phyloP scores from a whole-genome alignment of 352 stramenopile genomes.

The Globisporangium nagaii region DNA sequence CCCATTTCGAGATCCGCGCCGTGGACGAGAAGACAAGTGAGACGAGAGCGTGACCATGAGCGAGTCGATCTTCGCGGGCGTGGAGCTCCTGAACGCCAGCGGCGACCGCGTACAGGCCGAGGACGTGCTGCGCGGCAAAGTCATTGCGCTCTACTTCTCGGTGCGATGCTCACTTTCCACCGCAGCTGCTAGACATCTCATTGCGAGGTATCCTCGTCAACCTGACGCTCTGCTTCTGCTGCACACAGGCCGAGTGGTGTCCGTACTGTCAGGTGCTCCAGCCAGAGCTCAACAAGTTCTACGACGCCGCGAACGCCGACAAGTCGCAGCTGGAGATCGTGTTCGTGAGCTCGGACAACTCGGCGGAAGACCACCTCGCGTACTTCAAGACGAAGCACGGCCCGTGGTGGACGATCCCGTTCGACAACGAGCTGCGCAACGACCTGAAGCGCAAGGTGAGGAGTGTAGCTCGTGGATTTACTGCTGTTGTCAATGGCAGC shows the following conservation, averaged over 20 bases:
- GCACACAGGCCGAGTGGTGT: slow-evolving; percentile 64
- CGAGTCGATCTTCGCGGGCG: slow-evolving; percentile 32
- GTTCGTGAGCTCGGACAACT: slow-evolving; percentile 70
- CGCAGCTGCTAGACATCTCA: not conserved
- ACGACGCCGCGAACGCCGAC: slow-evolving; percentile 32
- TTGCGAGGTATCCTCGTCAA: not conserved
- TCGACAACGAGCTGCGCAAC: slow-evolving; percentile 48
- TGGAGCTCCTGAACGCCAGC: slow-evolving; percentile 50
- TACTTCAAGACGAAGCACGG: slow-evolving; percentile 73
- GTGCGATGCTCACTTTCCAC: slow-evolving; percentile 21
- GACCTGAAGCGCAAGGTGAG: slow-evolving; percentile 59
- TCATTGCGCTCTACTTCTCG: slow-evolving; percentile 74
- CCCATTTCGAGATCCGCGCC: not conserved
- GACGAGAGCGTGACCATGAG: slow-evolving; percentile 34
- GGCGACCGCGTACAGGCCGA: slow-evolving; percentile 43
- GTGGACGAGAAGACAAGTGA: not conserved
- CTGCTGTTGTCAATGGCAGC: too few relatives aligned
- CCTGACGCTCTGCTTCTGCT: not conserved
- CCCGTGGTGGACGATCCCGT: slow-evolving; percentile 68
- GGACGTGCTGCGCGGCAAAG: slow-evolving; percentile 34
- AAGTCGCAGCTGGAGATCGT: slow-evolving; percentile 51
- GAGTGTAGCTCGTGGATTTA: not conserved
- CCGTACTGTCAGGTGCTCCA: slow-evolving; percentile 75
- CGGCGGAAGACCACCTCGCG: slow-evolving; percentile 40
- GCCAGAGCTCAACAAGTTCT: slow-evolving; percentile 66